Evolutionary conservation across 768 basidiomycete species (phyloP), one percentile per base, ranked within the genome.

Genomic region (Tulasnella sp.): DNA sequence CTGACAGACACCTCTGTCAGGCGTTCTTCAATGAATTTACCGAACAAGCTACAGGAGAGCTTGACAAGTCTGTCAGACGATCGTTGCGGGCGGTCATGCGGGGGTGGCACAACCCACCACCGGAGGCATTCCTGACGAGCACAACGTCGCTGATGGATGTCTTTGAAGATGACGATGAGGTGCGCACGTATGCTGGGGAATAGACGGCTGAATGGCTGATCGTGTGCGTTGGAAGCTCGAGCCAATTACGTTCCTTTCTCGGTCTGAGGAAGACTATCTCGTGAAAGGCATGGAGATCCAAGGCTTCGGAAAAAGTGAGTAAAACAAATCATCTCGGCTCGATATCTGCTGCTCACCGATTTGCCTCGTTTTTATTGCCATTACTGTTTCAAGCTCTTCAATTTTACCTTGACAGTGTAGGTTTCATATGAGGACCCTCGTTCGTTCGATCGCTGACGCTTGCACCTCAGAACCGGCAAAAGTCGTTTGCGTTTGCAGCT

Each of bases 221-320:
- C 27, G 73, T 27, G 24, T 73, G 92, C 90, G 90, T 93, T 46
- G 88, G 90, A 1, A 78, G 77, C 56, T 48, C 58, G 58, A 40
- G 44, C 87, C 89, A 0, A 87, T 92, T 73, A 88, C 90, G 0
- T 93, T 91, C 84, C 88, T 93, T 68, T 87, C 88, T 0, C 62
- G 82, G 0, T 88, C 88, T 14, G 91, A 94, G 83, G 93, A 94
- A 82, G 89, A 91, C 81, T 93, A 93, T 82, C 89, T 92, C 80
- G 88, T 93, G 0, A 88, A 92, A 75, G 89, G 91, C 81, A 93
- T 89, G 81, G 82, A 83, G 56, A 85, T 85, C 14, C 90, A 90
- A 81, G 90, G 90, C 0, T 93, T 93, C 82, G 85, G 86, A 75
- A 83, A 90, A 78, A 92, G 93, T 93, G 81, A 34, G 91, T 85